Conservation (phyloP, 345 rosid genomes). For the Eucalyptus regnans region DNA sequence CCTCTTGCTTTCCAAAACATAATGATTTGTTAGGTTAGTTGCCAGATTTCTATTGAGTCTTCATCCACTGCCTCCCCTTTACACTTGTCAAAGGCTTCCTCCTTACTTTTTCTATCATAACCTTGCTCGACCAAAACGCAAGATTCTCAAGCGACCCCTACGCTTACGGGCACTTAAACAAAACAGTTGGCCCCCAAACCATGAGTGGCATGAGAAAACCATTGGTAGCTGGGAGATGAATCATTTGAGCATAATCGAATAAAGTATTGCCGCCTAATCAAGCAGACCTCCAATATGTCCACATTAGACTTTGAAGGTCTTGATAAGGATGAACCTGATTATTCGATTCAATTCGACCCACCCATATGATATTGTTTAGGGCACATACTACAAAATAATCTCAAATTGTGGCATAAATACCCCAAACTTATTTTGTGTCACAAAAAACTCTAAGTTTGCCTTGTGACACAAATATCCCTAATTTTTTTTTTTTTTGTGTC, state of each 20-base stretch:
- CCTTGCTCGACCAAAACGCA: not conserved
- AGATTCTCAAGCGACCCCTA: not conserved
- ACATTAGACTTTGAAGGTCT: not conserved
- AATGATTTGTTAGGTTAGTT: not conserved
- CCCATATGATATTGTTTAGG: fast-evolving
- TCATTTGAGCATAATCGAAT: not conserved
- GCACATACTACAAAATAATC: no score
- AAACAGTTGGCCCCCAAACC: not conserved
- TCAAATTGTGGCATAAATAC: no score
- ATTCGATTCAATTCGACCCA: not conserved
- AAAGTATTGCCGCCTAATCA: not conserved
- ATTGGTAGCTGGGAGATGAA: not conserved
- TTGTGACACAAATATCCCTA: no score
- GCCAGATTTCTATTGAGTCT: not conserved
- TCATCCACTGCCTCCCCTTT: not conserved
- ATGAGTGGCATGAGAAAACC: not conserved
- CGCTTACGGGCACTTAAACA: not conserved
- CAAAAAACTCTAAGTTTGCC: fast-evolving
- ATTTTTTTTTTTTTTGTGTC: no score
- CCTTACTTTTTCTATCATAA: not conserved
- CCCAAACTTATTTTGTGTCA: no score
- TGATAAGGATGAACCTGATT: not conserved
- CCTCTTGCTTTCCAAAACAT: not conserved
- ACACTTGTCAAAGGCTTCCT: not conserved
- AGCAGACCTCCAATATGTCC: not conserved